Evolutionary conservation across 345 rosid species (phyloP), one percentile per base, ranked within the genome.

Genomic region (Hypericum androsaemum): DNA sequence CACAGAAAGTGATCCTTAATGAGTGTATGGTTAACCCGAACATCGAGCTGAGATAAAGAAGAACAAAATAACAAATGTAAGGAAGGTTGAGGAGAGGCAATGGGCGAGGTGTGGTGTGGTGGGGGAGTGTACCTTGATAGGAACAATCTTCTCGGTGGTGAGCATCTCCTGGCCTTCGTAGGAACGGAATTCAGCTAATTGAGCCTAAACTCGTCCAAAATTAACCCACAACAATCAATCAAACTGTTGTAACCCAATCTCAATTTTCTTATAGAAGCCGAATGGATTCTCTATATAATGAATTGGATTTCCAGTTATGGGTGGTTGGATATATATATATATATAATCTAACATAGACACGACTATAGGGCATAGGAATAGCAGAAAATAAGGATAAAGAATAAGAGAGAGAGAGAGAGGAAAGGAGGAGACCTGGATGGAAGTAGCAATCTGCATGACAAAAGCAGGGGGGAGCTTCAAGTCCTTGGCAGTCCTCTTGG

Each of bases 161-260:
- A 70, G 78, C 96, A 92, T 85, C 41, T 88, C 98, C 65, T 85
- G 96, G 14, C 98, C 96, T 72, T 92, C 89, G 52, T 81, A 85
- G 32, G 98, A 74, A 12, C 88, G 76, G 58, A 92, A 92, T 37
- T 83, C 96, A 3, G 82, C 51, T 71, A 92, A 80, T 69, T 88
- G 98, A 40, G 89, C 68, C 98, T 92, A 68, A 37, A 8, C 32
- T 1, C 32, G 4, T 4, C 4, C 32, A 22, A n/a, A n/a, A n/a
- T n/a, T 22, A 1, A 22, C 32, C 4, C 32, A 4, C 32, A 22
- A n/a, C n/a, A 22, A 22, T 22, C 2, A 22, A 22, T 22, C 32
- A 22, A 22, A 22, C 1, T 22, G 32, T 4, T 22, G 32, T 1
- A 22, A 22, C 4, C 32, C 1, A 22, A 22, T 22, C 32, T 22